Base-by-base conservation (phyloP, 2,329 filamentous ascomycete genomes). In the Clonostachys sp. region DNA sequence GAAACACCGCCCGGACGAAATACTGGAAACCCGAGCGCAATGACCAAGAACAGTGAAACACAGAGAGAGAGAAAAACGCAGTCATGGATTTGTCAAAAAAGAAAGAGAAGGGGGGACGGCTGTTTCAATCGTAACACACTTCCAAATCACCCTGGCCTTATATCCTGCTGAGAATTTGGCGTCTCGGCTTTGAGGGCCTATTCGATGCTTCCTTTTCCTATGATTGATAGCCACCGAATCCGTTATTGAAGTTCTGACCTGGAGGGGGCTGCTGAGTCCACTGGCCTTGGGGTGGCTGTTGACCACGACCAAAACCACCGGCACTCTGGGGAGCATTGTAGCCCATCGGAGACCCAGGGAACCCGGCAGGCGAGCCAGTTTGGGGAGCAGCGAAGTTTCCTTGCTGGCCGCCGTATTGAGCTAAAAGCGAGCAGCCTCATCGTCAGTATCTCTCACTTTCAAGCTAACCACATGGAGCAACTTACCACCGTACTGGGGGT, bases 401-500 rank as follows among this genome's bases (percentile, higher is more conserved):
- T 61, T 84, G 84, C 65, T 88, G 86, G 57, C 78, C 83, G 59
- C 78, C 80, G 58, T 75, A 83, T 61, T 78, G 77, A 48, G 67
- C 75, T 73, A 30, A 30, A 30, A 10, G 24, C 24, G 24, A 30
- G 14, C 17, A 20, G 18, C 45, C 42, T 16, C 12, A 52, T 47
- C 55, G 58, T 67, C 53, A 67, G 62, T 30, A 7, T 41, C 17
- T 10, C n/a, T 47, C 30, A 33, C 20, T 34, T 16, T 30, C 39
- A 34, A 34, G 20, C 24, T 18, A 14, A 8, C 5, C 47, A 49
- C 48, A 45, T 48, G 44, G 44, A 50, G 55, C 49, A 47, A 75
- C 77, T 69, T 81, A 80, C 89, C 89, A 63, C 87, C 86, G 64
- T 97, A 97, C 71, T 97, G 94, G 56, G 92, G 91, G 68, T 96